Percentiles rank a stretch among this genome's conserved stretches.
Conservation (phyloP, 768 basidiomycete species). For the Russula lepida region DNA sequence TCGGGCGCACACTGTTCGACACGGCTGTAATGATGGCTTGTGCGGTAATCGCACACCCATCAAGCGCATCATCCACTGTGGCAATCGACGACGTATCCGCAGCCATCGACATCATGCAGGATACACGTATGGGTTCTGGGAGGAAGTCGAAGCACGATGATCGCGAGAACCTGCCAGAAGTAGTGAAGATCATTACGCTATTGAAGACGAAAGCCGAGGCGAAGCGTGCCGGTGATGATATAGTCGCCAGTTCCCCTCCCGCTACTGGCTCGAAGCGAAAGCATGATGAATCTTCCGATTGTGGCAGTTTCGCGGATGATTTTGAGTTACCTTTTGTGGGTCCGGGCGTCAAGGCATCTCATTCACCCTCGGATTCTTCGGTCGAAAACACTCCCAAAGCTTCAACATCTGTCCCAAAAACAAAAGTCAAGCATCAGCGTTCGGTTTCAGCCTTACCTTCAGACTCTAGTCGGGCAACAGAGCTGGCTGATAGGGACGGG, state of each 20-base stretch:
- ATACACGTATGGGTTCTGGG: slow-evolving; percentile 23
- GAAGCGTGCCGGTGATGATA: slow-evolving; percentile 22
- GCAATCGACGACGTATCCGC: slow-evolving; percentile 40
- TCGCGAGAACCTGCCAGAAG: slow-evolving; percentile 31
- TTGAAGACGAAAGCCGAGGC: slow-evolving; percentile 31
- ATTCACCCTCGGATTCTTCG: neutral
- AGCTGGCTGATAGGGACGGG: neutral
- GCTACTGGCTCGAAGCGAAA: slow-evolving; percentile 37
- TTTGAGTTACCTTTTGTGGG: slow-evolving; percentile 41
- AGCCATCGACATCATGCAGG: slow-evolving; percentile 38
- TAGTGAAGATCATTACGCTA: slow-evolving; percentile 13
- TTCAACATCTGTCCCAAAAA: neutral
- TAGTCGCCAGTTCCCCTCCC: slow-evolving; percentile 16
- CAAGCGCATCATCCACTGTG: slow-evolving; percentile 37
- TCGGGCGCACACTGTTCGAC: slow-evolving; percentile 55
- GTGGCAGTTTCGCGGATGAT: slow-evolving; percentile 20
- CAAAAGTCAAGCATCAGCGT: slow-evolving; percentile 6
- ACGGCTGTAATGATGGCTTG: slow-evolving; percentile 59
- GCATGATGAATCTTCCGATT: slow-evolving; percentile 34
- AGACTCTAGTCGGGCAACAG: slow-evolving; percentile 2
- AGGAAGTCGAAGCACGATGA: slow-evolving; percentile 29
- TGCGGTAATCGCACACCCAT: slow-evolving; percentile 47
- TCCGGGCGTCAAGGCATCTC: slow-evolving; percentile 25
- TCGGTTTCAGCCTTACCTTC: neutral
- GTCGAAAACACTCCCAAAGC: slow-evolving; percentile 4